These are phyloP conservation scores for Chloromonas sp. DNA, from an alignment of 163 green algal genomes.

Conservation along the genomic window DNA sequence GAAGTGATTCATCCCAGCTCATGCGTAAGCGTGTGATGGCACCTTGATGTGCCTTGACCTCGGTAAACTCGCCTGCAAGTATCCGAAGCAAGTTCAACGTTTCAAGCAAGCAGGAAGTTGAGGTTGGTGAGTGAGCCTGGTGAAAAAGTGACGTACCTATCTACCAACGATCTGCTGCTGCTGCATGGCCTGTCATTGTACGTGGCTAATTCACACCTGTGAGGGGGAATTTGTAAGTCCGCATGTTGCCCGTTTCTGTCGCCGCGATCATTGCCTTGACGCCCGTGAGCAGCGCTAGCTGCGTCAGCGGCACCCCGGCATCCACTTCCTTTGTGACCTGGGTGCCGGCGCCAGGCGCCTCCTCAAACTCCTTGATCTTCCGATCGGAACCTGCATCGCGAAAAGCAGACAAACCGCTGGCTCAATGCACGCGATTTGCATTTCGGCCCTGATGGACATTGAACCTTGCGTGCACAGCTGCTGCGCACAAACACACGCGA, in stretches of 20 bases:
- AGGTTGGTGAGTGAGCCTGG: too few relatives aligned
- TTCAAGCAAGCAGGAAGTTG: too few relatives aligned
- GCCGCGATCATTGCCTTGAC: slow-evolving; percentile 65
- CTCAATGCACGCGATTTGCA: too few relatives aligned
- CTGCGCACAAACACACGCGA: too few relatives aligned
- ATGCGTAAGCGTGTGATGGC: slow-evolving; percentile 62
- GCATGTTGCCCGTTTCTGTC: slow-evolving; percentile 62
- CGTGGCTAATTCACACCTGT: slow-evolving; percentile 29
- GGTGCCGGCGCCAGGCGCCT: slow-evolving; percentile 49
- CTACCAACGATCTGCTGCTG: too few relatives aligned
- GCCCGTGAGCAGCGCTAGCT: slow-evolving; percentile 26
- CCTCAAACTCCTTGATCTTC: slow-evolving; percentile 85
- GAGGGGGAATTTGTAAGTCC: slow-evolving; percentile 82
- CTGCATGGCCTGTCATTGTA: too few relatives aligned
- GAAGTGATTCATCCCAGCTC: slow-evolving; percentile 62
- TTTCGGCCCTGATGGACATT: too few relatives aligned
- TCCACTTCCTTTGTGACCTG: slow-evolving; percentile 72
- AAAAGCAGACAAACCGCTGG: neutral
- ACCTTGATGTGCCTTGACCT: slow-evolving; percentile 10
- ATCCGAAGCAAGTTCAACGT: neutral
- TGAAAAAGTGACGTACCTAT: too few relatives aligned
- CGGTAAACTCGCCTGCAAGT: slow-evolving; percentile 26
- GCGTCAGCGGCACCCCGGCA: slow-evolving; percentile 38
- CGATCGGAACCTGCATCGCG: slow-evolving; percentile 50
- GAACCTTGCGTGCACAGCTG: too few relatives aligned